phyloP scores from a whole-genome alignment of 2,329 filamentous ascomycete genomes.

The Paramyrothecium sp. region DNA sequence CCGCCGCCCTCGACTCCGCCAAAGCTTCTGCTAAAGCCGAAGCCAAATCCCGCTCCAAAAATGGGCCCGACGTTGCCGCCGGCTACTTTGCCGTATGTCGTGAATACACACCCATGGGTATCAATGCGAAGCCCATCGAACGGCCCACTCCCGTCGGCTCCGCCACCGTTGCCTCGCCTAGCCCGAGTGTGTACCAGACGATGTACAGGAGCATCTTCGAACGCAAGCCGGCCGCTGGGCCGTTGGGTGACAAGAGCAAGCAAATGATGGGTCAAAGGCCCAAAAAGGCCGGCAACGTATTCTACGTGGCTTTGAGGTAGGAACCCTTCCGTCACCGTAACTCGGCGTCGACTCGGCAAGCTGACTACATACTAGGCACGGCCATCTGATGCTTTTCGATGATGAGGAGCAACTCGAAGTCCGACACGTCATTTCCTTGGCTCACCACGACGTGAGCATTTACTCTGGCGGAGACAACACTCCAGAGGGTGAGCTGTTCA shows the following conservation, averaged over 20 bases:
- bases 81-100: conserved; percentile 95
- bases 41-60: conserved; percentile 50
- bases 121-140: conserved; percentile 91
- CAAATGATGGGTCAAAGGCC: conserved; percentile 46
- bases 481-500: conserved; percentile 90
- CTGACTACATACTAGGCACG: conserved; percentile 59
- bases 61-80: conserved; percentile 76
- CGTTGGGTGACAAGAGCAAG: conserved; percentile 46
- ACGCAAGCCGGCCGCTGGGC: conserved; percentile 56
- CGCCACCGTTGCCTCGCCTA: conserved; percentile 71
- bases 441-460: conserved; percentile 81
- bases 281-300: conserved; percentile 78
- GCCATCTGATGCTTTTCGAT: conserved; percentile 96
- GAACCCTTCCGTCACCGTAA: conserved; percentile 16
- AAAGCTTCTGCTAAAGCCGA: conserved; percentile 60
- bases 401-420: conserved; percentile 94
- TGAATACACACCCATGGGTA: conserved; percentile 86
- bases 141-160: conserved; percentile 77
- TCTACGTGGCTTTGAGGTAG: conserved; percentile 86
- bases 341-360: conserved; percentile 2
- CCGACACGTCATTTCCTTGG: conserved; percentile 89
- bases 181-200: conserved; percentile 93
- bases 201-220: conserved; percentile 98
- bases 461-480: conserved; percentile 77
- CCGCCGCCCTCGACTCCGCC: conserved; percentile 59